phyloP scores from a whole-genome alignment of 768 basidiomycete species.

The Suillus clintonianus region DNA sequence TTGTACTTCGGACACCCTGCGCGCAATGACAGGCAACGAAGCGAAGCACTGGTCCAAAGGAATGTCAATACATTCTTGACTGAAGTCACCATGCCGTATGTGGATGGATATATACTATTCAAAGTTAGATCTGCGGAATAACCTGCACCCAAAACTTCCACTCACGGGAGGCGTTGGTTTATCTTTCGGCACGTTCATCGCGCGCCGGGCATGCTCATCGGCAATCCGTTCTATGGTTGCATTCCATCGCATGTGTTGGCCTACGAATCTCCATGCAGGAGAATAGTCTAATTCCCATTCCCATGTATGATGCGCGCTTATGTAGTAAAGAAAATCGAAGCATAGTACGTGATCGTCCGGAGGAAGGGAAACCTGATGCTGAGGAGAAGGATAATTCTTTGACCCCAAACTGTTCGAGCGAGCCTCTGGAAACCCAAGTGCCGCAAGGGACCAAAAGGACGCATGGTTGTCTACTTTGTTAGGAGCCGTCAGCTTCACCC shows the following conservation, averaged over 20 bases:
- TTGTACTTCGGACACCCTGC: constrained; percentile 56
- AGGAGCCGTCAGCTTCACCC: constrained; percentile 19
- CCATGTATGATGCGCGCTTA: constrained; percentile 46
- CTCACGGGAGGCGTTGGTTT: constrained; percentile 50
- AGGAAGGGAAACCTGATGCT: constrained; percentile 13
- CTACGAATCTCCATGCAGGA: constrained; percentile 61
- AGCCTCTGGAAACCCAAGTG: constrained; percentile 22
- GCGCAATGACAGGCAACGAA: constrained; percentile 49
- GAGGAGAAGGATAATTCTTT: constrained; percentile 16
- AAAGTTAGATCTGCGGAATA: background rate
- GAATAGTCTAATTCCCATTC: constrained; percentile 59
- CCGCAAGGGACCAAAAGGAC: constrained; percentile 25
- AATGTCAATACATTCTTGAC: constrained; percentile 42
- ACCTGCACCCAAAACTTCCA: constrained; percentile 1
- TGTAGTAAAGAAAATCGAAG: constrained; percentile 26
- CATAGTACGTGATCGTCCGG: constrained; percentile 28
- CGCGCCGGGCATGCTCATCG: constrained; percentile 44
- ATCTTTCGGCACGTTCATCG: constrained; percentile 39
- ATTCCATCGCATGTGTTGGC: constrained; percentile 53
- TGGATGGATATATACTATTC: constrained; percentile 58
- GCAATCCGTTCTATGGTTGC: constrained; percentile 42
- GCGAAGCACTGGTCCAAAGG: constrained; percentile 51
- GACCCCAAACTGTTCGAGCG: constrained; percentile 7
- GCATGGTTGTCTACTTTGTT: constrained; percentile 19
- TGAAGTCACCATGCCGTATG: constrained; percentile 57